Evolutionary conservation across 148 eudicot genomes (phyloP), one percentile per base, ranked within the genome.

Genomic region (Cornus suecica): DNA sequence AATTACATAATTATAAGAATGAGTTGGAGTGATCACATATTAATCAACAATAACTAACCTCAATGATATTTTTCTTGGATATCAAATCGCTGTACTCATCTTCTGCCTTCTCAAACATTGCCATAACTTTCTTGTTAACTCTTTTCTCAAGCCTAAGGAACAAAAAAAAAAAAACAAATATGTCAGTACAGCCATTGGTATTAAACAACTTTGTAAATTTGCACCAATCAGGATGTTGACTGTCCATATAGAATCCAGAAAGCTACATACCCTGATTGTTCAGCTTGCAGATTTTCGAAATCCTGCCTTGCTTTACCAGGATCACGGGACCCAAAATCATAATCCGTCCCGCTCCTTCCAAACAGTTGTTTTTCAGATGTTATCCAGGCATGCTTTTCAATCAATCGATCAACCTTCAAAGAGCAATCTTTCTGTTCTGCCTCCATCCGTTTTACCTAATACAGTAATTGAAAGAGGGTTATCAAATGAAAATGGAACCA

Each of bases 71-170:
- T 85, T 95, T 95, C 84, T 87, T 95, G 30, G 99, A 89, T 69
- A 95, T 84, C 83, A 95, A 81, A 79, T 86, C 93, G 75, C 90
- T 92, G 83, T 89, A 95, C 86, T 95, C 97, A 74, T 95, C 97
- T 83, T 95, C 99, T 42, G 97, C 94, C 84, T 91, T 95, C 88
- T 95, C 97, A 83, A 95, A 93, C 99, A 95, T 92, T 42, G 97
- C 88, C 83, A 91, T 92, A 51, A 95, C 99, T 84, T 91, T 92
- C 82, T 95, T 95, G 87, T 95, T 95, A 48, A 95, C 97, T 84
- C 97, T 78, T 82, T 95, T 95, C 87, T 95, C 99, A 74, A 95
- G 90, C 82, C 99, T 95, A 54, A 60, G 81, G 66, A 10, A 73
- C 70, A 70, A 64, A 66, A 79, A 28, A 71, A 34, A 26, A 74